Evolutionary conservation across 2,329 filamentous ascomycete species (phyloP).

Genomic region (Fusarium scirpi): DNA sequence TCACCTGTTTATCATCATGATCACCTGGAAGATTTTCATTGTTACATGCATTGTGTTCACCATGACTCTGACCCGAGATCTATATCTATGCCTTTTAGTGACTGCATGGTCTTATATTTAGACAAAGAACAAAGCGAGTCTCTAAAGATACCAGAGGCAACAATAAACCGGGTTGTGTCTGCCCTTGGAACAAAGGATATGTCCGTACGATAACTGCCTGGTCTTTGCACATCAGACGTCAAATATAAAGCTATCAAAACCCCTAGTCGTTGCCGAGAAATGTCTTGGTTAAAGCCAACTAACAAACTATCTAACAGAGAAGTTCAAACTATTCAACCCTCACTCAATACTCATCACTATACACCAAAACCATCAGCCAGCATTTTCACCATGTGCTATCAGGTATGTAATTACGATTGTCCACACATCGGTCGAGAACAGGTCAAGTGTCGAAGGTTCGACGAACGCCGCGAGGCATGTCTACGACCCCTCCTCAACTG

Average conservation of each 20-base stretch:
- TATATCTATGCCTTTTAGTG: background rate
- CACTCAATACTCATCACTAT: background rate
- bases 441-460: conserved; percentile 12
- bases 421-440: conserved; percentile 34
- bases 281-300: background rate
- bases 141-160: background rate
- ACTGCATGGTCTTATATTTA: background rate
- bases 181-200: conserved; percentile 9
- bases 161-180: background rate
- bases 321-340: background rate
- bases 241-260: background rate
- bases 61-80: background rate
- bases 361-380: background rate
- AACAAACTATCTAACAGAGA: background rate
- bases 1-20: background rate
- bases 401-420: conserved; percentile 37
- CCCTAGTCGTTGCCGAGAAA: background rate
- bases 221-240: background rate
- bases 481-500: conserved; percentile 11
- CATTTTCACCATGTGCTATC: conserved; percentile 37
- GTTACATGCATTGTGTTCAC: background rate
- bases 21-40: background rate
- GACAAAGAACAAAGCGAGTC: background rate
- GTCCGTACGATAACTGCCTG: background rate
- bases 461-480: background rate